phyloP scores from a whole-genome alignment of 2,329 filamentous ascomycete genomes.

The Beauveria bassiana region DNA sequence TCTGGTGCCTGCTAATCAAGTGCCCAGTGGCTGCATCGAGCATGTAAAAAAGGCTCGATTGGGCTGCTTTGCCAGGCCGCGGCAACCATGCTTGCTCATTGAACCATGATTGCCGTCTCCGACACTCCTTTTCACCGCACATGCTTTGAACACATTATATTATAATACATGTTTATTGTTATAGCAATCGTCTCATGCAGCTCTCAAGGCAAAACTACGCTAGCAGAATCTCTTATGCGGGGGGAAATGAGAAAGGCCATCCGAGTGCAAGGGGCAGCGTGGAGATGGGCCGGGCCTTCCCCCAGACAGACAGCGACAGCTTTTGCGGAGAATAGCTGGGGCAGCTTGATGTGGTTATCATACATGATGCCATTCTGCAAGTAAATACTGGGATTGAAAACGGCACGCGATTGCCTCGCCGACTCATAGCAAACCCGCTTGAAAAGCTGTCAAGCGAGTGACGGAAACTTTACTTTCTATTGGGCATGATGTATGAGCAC shows the following conservation, averaged over 20 bases:
- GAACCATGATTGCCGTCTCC: neutral
- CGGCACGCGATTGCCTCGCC: neutral
- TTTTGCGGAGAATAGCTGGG: constrained; percentile 1
- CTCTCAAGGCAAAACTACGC: neutral
- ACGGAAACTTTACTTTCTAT: neutral
- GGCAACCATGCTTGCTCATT: neutral
- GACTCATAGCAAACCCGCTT: neutral
- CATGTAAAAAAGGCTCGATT: neutral
- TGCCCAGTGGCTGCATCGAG: constrained; percentile 2
- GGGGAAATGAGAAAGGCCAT: neutral
- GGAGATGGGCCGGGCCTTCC: neutral
- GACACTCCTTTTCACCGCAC: neutral
- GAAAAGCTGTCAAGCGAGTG: no score
- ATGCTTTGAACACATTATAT: neutral
- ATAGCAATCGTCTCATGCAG: neutral
- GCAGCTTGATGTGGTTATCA: neutral
- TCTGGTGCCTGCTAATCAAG: neutral
- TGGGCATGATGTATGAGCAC: no score
- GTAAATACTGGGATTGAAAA: neutral
- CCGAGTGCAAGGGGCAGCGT: neutral
- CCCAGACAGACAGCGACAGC: constrained; percentile 1
- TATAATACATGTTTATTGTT: neutral
- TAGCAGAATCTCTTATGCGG: neutral
- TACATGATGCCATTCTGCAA: neutral
- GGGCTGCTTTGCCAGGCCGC: neutral